A percentile compares a stretch with the other conserved stretches of the same genome.
phyloP scores from a whole-genome alignment of 345 rosid genomes.

The Populus euphratica region DNA sequence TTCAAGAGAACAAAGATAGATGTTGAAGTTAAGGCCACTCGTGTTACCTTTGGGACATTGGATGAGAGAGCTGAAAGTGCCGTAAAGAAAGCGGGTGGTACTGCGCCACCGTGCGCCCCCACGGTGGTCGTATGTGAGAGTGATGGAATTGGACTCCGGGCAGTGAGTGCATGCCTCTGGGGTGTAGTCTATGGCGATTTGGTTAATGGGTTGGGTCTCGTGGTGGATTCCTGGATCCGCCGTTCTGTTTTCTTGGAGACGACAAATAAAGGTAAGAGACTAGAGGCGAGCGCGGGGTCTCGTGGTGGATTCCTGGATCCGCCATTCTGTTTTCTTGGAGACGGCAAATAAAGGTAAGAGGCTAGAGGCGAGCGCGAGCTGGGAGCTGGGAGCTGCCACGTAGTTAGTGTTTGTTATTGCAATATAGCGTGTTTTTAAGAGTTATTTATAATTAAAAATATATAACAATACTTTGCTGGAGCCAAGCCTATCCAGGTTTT shows the following conservation, averaged over 20 bases:
- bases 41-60: slow-evolving; percentile 54
- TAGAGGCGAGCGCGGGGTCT: slow-evolving; percentile 33
- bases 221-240: slow-evolving; percentile 44
- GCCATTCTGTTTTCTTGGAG: slow-evolving; percentile 27
- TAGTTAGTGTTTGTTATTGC: too few species aligned
- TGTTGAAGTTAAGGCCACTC: slow-evolving; percentile 64
- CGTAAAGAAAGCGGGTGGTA: slow-evolving; percentile 52
- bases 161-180: slow-evolving; percentile 58
- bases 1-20: slow-evolving; percentile 59
- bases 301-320: slow-evolving; percentile 39
- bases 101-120: slow-evolving; percentile 68
- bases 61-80: slow-evolving; percentile 52
- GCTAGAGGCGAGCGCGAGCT: too few species aligned
- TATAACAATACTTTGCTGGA: too few species aligned
- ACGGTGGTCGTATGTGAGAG: slow-evolving; percentile 51
- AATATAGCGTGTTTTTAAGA: too few species aligned
- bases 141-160: slow-evolving; percentile 42
- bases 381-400: too few species aligned
- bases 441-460: not conserved
- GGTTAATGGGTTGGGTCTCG: slow-evolving; percentile 44
- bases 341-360: too few species aligned
- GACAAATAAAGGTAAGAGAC: not conserved
- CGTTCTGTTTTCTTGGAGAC: slow-evolving; percentile 14
- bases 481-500: too few species aligned
- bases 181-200: slow-evolving; percentile 56